Conservation (phyloP, 2,329 filamentous ascomycete genomes). For the Penicillium freii region DNA sequence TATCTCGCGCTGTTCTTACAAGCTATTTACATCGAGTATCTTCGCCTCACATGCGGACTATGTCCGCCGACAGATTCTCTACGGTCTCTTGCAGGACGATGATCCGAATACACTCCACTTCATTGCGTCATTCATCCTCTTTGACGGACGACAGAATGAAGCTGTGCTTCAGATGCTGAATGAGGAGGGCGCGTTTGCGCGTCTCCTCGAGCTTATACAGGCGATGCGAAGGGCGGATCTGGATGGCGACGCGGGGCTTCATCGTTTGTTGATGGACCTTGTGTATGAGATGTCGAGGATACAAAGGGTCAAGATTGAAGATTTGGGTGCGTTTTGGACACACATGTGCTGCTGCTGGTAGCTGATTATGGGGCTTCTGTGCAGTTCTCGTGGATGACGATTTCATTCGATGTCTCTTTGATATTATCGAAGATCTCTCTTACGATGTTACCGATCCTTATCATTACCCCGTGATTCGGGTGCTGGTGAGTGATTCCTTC, state of each 20-base stretch:
- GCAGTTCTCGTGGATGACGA: conserved; percentile 64
- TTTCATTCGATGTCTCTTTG: conserved; percentile 80
- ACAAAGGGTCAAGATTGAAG: conserved; percentile 72
- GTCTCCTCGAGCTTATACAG: conserved; percentile 78
- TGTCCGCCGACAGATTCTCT: conserved; percentile 87
- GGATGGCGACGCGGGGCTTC: conserved; percentile 57
- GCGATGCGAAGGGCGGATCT: conserved; percentile 56
- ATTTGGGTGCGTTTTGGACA: conserved; percentile 62
- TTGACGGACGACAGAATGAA: conserved; percentile 79
- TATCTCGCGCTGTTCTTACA: conserved; percentile 74
- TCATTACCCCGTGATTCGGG: conserved; percentile 90
- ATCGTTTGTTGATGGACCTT: conserved; percentile 79
- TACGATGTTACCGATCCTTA: conserved; percentile 89
- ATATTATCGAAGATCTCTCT: conserved; percentile 82
- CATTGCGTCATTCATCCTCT: conserved; percentile 78
- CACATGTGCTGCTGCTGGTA: neutral
- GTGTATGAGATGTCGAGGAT: conserved; percentile 97
- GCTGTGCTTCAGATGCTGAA: conserved; percentile 83
- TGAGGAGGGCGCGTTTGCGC: conserved; percentile 75
- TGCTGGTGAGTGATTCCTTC: conserved; percentile 64
- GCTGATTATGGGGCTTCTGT: conserved; percentile 7
- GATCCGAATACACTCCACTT: conserved; percentile 75
- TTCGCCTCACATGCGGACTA: conserved; percentile 77
- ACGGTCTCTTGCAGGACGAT: conserved; percentile 84
- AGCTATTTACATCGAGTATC: conserved; percentile 70